phyloP scores from a whole-genome alignment of 2,329 filamentous ascomycete species.

The Penicillium brevicompactum region DNA sequence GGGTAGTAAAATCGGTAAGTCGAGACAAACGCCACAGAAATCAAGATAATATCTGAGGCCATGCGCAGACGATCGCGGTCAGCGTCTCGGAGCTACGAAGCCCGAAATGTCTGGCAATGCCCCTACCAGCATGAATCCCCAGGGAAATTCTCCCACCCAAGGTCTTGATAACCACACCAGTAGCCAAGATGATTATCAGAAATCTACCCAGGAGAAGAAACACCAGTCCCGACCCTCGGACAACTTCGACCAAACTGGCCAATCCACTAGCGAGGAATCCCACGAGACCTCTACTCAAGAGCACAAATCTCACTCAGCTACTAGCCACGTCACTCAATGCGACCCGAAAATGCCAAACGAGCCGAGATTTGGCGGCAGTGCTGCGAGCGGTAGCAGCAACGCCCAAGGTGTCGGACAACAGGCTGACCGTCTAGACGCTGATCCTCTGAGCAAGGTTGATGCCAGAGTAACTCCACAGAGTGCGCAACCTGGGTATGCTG shows the following conservation, averaged over 20 bases:
- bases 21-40: neutral
- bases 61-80: slow-evolving; percentile 4
- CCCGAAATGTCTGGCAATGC: neutral
- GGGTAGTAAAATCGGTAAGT: slow-evolving; percentile 5
- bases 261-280: slow-evolving; percentile 5
- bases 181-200: slow-evolving; percentile 10
- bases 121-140: neutral
- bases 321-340: slow-evolving; percentile 12
- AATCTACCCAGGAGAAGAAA: slow-evolving; percentile 3
- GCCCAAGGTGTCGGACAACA: neutral
- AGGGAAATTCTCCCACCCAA: neutral
- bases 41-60: too few species aligned
- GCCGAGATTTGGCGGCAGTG: neutral
- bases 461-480: slow-evolving; percentile 1
- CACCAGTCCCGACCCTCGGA: neutral
- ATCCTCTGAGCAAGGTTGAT: slow-evolving; percentile 11
- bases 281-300: slow-evolving; percentile 13
- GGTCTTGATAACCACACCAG: slow-evolving; percentile 10
- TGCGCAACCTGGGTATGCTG: neutral
- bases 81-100: neutral
- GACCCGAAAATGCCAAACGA: neutral
- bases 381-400: slow-evolving; percentile 3
- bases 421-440: neutral
- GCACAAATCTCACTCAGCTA: slow-evolving; percentile 15
- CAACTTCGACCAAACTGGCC: neutral